A percentile compares a stretch with the other conserved stretches of the same genome.
Conservation (phyloP, 176 grass and related monocot species). For the Triticum urartu region DNA sequence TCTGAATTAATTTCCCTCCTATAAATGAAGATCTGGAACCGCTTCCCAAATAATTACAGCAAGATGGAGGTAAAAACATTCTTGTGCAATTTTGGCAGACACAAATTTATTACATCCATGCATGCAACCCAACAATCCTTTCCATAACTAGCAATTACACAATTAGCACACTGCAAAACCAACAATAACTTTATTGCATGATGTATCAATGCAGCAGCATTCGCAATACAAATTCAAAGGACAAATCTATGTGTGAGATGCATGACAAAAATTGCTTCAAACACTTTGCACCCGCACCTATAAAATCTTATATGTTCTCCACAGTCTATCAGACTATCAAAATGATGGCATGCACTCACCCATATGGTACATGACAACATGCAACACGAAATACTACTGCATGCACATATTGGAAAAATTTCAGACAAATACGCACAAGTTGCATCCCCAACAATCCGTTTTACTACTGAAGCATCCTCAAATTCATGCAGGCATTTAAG, state of each 20-base stretch:
- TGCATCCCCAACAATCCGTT: not conserved
- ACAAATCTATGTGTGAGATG: not conserved
- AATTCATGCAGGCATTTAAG: not conserved
- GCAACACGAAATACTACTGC: not conserved
- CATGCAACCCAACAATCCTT: not conserved
- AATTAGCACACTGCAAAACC: not conserved
- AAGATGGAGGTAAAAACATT: not conserved
- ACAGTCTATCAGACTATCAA: not conserved
- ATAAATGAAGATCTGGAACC: not conserved
- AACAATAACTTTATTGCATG: not conserved
- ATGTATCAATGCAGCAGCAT: not conserved
- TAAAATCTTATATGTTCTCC: not conserved
- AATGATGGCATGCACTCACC: not conserved
- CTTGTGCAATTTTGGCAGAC: not conserved
- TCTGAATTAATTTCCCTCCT: not conserved
- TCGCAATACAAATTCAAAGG: not conserved
- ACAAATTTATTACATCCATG: not conserved
- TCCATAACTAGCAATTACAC: not conserved
- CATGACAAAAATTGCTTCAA: not conserved
- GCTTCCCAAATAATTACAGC: not conserved
- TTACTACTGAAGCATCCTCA: not conserved
- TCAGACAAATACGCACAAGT: not conserved
- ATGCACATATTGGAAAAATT: not conserved
- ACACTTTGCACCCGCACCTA: not conserved
- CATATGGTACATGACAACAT: not conserved